Conservation (phyloP, 2,329 filamentous ascomycete species). For the Mycosphaerella sp. region DNA sequence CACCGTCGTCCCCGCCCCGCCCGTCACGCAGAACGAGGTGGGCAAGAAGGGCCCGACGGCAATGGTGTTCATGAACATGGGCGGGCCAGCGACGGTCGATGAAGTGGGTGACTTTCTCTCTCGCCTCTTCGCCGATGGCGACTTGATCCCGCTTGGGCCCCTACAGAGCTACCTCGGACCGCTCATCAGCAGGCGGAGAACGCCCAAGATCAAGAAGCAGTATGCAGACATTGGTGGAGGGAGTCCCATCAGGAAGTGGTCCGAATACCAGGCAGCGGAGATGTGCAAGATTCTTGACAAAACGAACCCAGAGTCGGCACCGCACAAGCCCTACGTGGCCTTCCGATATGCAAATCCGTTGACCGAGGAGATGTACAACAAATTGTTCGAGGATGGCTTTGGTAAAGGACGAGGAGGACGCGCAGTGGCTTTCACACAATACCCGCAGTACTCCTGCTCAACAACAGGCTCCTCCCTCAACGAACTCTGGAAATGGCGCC, state of each 20-base stretch:
- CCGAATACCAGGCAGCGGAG: slow-evolving; percentile 83
- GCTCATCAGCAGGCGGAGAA: slow-evolving; percentile 76
- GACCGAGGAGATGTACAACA: slow-evolving; percentile 87
- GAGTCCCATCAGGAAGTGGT: slow-evolving; percentile 98
- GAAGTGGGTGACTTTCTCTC: slow-evolving; percentile 89
- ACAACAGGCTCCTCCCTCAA: slow-evolving; percentile 95
- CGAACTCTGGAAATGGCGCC: slow-evolving; percentile 96
- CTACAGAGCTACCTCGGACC: slow-evolving; percentile 87
- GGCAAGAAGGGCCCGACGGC: slow-evolving; percentile 77
- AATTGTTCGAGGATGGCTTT: slow-evolving; percentile 80
- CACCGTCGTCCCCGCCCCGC: slow-evolving; percentile 54
- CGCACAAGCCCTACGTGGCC: slow-evolving; percentile 94
- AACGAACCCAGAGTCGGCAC: slow-evolving; percentile 85
- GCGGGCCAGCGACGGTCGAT: slow-evolving; percentile 77
- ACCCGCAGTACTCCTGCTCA: slow-evolving; percentile 96
- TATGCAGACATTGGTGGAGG: slow-evolving; percentile 93
- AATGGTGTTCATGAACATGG: slow-evolving; percentile 99
- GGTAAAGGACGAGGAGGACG: slow-evolving; percentile 83
- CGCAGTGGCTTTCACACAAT: slow-evolving; percentile 95
- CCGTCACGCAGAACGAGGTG: slow-evolving; percentile 70
- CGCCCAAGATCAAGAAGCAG: slow-evolving; percentile 94
- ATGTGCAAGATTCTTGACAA: slow-evolving; percentile 97
- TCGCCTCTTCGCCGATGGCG: slow-evolving; percentile 86
- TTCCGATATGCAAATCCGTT: slow-evolving; percentile 92
- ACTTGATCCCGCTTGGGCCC: slow-evolving; percentile 90